Evolutionary conservation across 345 rosid genomes (phyloP), one percentile per base, ranked within the genome.

Genomic region (Litchi chinensis): DNA sequence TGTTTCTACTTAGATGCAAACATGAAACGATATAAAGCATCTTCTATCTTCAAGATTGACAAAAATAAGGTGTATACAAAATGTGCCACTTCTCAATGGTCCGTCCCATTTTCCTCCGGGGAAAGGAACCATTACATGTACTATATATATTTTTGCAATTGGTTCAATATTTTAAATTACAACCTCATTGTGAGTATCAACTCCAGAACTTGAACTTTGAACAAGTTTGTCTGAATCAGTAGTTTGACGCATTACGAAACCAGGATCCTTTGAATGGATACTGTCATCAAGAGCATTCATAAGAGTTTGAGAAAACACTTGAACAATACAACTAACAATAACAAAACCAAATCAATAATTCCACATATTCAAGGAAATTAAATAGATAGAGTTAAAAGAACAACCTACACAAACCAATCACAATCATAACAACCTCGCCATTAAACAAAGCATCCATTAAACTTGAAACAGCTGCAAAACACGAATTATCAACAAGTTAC

Each of bases 371-470:
- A 24, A 71, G 10, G 48, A n/a, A 70, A 65, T 63, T 21, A n/a
- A 19, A 54, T 40, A 40, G 4, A 71, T 48, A 69, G 40, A 74
- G 72, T 54, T 18, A n/a, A 41, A 71, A 66, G 21, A 82, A 82
- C 79, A 81, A 91, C 95, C 93, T 82, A 73, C 69, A 81, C 65
- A 89, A 63, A 74, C 93, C 95, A 71, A 86, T 77, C 12, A 85
- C 41, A 46, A 88, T 83, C 84, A 89, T 37, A 18, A 71, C 76
- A 69, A 87, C 82, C 85, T 85, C 87, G 77, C 32, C 76, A 80
- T 82, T 87, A 78, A 91, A 86, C 73, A 83, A 19, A 52, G 75
- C 28, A 79, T 83, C 78, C 71, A 85, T 68, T 12, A 52, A 71
- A 41, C 22, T 13, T 28, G 91, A 76, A 81, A 82, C 65, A 0